phyloP scores from a whole-genome alignment of 768 basidiomycete genomes.

The Podaxis sp. region DNA sequence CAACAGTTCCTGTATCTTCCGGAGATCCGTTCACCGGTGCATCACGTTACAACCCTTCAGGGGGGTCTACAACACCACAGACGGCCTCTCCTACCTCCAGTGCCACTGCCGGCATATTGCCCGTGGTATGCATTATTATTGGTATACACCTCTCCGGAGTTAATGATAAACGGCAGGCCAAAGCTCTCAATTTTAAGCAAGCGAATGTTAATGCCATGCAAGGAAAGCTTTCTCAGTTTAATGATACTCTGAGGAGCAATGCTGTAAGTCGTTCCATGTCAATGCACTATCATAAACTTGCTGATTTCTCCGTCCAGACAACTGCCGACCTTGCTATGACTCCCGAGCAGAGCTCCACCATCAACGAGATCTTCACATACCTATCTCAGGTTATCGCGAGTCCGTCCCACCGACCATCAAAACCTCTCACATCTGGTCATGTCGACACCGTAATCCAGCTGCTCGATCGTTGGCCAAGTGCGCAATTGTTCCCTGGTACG shows the following conservation, averaged over 20 bases:
- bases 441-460: slow-evolving; percentile 63
- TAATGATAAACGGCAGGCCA: slow-evolving; percentile 41
- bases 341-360: slow-evolving; percentile 53
- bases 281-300: neutral
- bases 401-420: slow-evolving; percentile 30
- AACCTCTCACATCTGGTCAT: slow-evolving; percentile 44
- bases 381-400: slow-evolving; percentile 50
- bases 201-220: slow-evolving; percentile 78
- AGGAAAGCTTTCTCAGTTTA: slow-evolving; percentile 73
- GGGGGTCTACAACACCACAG: slow-evolving; percentile 32
- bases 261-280: slow-evolving; percentile 49
- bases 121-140: slow-evolving; percentile 40
- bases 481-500: slow-evolving; percentile 72
- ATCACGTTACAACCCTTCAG: slow-evolving; percentile 52
- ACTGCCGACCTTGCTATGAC: slow-evolving; percentile 71
- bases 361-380: slow-evolving; percentile 66
- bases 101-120: slow-evolving; percentile 43
- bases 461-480: slow-evolving; percentile 71
- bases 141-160: neutral
- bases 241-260: slow-evolving; percentile 64
- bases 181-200: slow-evolving; percentile 79
- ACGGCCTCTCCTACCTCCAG: slow-evolving; percentile 26
- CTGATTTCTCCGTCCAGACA: slow-evolving; percentile 41
- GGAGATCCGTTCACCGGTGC: slow-evolving; percentile 71
- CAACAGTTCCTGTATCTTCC: slow-evolving; percentile 32